phyloP scores from a whole-genome alignment of 1,284 basidiomycete species.

The Garcileccinum viscosum region DNA sequence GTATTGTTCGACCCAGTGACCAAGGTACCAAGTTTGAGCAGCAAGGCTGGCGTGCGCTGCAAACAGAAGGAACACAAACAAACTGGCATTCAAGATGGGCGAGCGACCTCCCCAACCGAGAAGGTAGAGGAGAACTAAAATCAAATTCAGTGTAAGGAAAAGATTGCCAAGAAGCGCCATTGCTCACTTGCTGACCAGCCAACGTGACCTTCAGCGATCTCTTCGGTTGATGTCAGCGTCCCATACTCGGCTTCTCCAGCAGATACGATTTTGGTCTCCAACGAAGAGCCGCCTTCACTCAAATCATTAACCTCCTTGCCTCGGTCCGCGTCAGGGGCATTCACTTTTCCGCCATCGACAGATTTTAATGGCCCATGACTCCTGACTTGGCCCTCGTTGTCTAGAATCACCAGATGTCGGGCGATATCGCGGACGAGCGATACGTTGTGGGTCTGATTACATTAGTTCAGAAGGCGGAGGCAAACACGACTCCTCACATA shows the following conservation, averaged over 20 bases:
- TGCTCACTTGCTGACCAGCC: slow-evolving; percentile 46
- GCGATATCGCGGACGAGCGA: slow-evolving; percentile 62
- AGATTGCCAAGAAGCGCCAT: not conserved
- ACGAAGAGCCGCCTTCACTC: slow-evolving; percentile 1
- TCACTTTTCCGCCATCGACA: not conserved
- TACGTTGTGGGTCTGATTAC: slow-evolving; percentile 66
- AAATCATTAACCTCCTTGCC: not conserved
- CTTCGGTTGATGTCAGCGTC: slow-evolving; percentile 64
- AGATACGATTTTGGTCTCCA: not conserved
- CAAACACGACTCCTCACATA: slow-evolving; percentile 36
- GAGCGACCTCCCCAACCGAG: slow-evolving; percentile 48
- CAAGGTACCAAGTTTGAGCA: slow-evolving; percentile 58
- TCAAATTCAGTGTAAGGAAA: not conserved
- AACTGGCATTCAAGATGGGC: slow-evolving; percentile 46
- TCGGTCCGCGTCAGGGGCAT: not conserved
- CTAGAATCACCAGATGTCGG: slow-evolving; percentile 61
- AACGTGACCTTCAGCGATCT: slow-evolving; percentile 65
- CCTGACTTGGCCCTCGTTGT: slow-evolving; percentile 49
- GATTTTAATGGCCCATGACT: slow-evolving; percentile 46
- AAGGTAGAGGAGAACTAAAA: slow-evolving; percentile 42
- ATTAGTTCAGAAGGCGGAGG: not conserved
- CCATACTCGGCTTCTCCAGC: slow-evolving; percentile 35
- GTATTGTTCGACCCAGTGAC: slow-evolving; percentile 59
- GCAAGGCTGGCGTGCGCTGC: slow-evolving; percentile 33
- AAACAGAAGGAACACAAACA: slow-evolving; percentile 37